phyloP scores from a whole-genome alignment of 2,329 filamentous ascomycete genomes.

The Cytospora piceicola region DNA sequence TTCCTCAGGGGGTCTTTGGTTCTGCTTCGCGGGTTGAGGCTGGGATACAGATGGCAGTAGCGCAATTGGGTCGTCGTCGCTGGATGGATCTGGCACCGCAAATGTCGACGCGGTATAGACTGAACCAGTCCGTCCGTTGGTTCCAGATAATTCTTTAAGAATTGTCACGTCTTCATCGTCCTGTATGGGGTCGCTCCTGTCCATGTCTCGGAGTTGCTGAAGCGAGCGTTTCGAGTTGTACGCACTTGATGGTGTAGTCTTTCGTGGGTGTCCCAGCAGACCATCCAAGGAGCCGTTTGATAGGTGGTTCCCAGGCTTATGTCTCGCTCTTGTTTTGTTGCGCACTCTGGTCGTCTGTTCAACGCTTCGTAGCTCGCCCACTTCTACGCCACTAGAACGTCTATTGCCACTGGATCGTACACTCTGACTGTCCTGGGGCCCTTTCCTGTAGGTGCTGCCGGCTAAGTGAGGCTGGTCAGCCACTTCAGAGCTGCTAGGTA shows the following conservation, averaged over 20 bases:
- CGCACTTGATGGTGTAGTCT: neutral
- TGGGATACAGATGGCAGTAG: neutral
- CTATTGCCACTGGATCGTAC: conserved; percentile 20
- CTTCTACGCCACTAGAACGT: conserved; percentile 1
- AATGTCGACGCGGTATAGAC: neutral
- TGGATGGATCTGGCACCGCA: neutral
- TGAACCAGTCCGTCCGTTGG: neutral
- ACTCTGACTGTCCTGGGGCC: conserved; percentile 13
- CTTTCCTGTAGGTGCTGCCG: conserved; percentile 10
- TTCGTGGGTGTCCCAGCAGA: neutral
- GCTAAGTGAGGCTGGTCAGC: neutral
- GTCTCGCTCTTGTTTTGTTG: conserved; percentile 5
- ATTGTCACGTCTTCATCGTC: conserved; percentile 8
- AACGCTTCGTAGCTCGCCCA: conserved; percentile 20
- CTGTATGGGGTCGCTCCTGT: conserved; percentile 16
- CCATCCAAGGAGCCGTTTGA: neutral
- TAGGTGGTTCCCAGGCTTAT: conserved; percentile 1
- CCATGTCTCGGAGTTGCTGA: neutral
- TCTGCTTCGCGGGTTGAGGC: neutral
- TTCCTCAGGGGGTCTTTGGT: neutral
- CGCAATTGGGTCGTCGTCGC: conserved; percentile 24
- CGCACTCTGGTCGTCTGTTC: neutral
- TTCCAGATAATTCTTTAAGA: neutral
- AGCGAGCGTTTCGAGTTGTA: conserved; percentile 7
- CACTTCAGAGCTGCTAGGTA: conserved; percentile 10